Evolutionary conservation across 148 eudicot genomes (phyloP).

Genomic region (Vaccinium vitisidaea): DNA sequence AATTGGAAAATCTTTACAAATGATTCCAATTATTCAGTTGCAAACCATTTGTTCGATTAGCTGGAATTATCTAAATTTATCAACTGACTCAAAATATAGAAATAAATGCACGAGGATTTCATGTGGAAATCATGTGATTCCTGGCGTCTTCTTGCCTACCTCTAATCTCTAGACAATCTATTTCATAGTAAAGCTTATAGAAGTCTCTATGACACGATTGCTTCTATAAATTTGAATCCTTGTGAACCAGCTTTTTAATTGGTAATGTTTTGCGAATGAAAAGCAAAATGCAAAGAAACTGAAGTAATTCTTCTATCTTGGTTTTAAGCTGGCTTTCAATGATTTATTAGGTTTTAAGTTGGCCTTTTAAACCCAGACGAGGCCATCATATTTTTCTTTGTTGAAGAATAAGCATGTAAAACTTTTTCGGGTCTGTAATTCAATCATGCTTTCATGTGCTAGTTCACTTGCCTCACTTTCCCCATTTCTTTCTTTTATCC

Average conservation of each 20-base stretch:
- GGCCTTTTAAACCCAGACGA: neutral
- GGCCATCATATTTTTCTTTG: neutral
- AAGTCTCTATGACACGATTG: neutral
- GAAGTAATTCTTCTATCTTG: neutral
- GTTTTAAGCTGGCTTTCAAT: neutral
- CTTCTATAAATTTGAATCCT: neutral
- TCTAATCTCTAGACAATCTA: neutral
- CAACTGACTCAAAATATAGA: neutral
- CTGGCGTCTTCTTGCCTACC: neutral
- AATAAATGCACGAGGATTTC: neutral
- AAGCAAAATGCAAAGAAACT: neutral
- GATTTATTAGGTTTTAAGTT: neutral
- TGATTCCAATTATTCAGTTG: neutral
- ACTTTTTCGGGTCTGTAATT: neutral
- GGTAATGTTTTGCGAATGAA: neutral
- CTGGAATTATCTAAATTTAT: neutral
- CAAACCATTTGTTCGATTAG: neutral
- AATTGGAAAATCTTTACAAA: constrained; percentile 1
- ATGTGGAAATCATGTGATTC: neutral
- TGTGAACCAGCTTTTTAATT: neutral
- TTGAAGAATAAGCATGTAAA: neutral
- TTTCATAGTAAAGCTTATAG: neutral
- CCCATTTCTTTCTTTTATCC: neutral
- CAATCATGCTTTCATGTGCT: neutral
- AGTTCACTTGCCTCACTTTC: neutral